Evolutionary conservation across 208 protist genomes (phyloP).

Genomic region (Leishmania tropica): DNA sequence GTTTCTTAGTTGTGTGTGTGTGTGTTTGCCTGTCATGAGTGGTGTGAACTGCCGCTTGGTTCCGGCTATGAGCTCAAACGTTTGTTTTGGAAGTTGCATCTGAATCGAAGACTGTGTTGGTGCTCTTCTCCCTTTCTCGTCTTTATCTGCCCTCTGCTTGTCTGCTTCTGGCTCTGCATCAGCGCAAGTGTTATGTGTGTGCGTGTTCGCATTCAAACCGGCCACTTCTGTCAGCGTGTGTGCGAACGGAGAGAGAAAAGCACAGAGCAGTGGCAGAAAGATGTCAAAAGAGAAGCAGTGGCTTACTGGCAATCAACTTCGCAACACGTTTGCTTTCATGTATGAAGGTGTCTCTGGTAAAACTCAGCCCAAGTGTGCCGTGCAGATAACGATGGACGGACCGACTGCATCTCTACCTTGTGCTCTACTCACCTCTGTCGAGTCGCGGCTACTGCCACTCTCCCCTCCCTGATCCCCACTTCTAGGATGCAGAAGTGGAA

Average conservation of each 20-base stretch:
- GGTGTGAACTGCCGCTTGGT: background rate
- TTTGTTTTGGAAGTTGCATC: background rate
- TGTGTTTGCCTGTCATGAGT: slow-evolving; percentile 1
- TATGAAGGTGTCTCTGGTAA: slow-evolving; percentile 29
- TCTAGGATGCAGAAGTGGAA: background rate
- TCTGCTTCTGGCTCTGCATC: background rate
- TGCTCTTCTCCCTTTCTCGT: background rate
- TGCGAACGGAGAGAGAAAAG: background rate
- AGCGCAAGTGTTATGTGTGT: background rate
- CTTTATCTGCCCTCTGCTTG: too few species aligned
- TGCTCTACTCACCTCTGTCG: background rate
- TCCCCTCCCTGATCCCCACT: background rate
- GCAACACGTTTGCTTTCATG: slow-evolving; percentile 6
- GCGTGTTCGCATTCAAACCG: slow-evolving; percentile 10
- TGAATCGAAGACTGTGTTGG: background rate
- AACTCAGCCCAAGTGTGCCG: slow-evolving; percentile 15
- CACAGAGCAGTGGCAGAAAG: background rate
- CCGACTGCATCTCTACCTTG: background rate
- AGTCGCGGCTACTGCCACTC: background rate
- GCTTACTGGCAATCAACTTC: background rate
- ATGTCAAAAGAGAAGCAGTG: background rate
- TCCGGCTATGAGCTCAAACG: slow-evolving; percentile 8
- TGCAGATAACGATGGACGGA: background rate
- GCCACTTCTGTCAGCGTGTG: background rate
- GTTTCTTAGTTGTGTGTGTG: background rate